phyloP scores from a whole-genome alignment of 768 basidiomycete genomes.

The Suillus sp. region DNA sequence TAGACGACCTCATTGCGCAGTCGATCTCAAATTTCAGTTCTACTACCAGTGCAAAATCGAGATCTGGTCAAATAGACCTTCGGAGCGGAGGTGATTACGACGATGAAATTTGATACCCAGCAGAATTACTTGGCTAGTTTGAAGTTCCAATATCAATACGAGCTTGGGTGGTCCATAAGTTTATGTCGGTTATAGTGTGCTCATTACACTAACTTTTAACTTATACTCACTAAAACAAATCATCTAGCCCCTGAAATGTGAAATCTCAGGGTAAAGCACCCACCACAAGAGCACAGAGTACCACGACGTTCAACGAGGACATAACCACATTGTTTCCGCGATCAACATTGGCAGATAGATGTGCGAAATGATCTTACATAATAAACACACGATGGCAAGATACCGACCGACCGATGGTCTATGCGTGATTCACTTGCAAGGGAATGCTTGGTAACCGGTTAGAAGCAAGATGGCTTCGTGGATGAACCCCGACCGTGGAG shows the following conservation, averaged over 20 bases:
- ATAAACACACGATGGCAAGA: not conserved
- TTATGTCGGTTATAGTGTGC: not conserved
- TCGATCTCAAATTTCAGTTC: constrained; percentile 40
- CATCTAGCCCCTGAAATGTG: constrained; percentile 1
- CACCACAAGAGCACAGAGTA: not conserved
- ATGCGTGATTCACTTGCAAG: not conserved
- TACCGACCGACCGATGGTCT: not conserved
- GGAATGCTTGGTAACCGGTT: not conserved
- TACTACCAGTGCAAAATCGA: constrained; percentile 18
- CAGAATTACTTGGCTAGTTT: not conserved
- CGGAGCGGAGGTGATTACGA: constrained; percentile 32
- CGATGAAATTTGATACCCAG: constrained; percentile 21
- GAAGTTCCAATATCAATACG: not conserved
- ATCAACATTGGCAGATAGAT: not conserved
- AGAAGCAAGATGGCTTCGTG: constrained; percentile 8
- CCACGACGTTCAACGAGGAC: constrained; percentile 3
- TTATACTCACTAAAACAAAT: not conserved
- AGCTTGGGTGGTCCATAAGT: not conserved
- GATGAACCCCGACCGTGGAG: not conserved
- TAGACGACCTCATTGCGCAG: constrained; percentile 67
- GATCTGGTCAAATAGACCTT: constrained; percentile 20
- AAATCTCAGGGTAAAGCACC: not conserved
- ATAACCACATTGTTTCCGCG: constrained; percentile 2
- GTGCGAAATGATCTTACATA: not conserved
- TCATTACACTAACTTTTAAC: not conserved